These are phyloP conservation scores for Colletotrichum costaricense DNA, from an alignment of 2,329 filamentous ascomycete genomes.

Conservation along the genomic window DNA sequence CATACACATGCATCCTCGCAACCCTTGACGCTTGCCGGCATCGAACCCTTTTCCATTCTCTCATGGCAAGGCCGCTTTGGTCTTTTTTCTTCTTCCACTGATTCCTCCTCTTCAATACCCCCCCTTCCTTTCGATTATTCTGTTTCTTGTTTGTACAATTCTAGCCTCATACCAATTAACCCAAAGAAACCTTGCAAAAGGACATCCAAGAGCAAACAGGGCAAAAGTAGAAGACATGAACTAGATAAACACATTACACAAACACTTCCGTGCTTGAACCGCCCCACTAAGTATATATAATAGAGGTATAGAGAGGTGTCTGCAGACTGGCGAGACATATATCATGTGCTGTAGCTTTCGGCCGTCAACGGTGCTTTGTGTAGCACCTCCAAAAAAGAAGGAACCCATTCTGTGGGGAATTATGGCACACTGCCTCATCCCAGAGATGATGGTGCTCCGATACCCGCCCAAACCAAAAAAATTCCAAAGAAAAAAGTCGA, in stretches of 20 bases:
- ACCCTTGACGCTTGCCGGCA: not conserved
- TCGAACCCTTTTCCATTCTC: not conserved
- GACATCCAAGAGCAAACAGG: not conserved
- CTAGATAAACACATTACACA: slow-evolving; percentile 32
- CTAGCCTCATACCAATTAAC: not conserved
- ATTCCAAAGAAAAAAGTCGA: not conserved
- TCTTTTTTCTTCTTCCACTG: not conserved
- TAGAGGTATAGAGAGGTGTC: slow-evolving; percentile 15
- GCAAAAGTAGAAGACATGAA: not conserved
- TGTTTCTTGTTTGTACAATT: slow-evolving; percentile 9
- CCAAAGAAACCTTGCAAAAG: not conserved
- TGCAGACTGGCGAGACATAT: slow-evolving; percentile 18
- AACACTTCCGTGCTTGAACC: slow-evolving; percentile 20
- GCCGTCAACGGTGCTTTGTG: slow-evolving; percentile 12
- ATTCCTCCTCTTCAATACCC: not conserved
- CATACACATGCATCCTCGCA: not conserved
- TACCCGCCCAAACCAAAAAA: slow-evolving; percentile 1
- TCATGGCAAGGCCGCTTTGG: not conserved
- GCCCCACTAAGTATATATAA: slow-evolving; percentile 13
- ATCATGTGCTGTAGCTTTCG: slow-evolving; percentile 28
- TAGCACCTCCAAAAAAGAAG: not conserved
- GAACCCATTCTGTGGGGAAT: not conserved
- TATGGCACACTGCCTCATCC: slow-evolving; percentile 8
- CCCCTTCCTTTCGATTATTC: not conserved
- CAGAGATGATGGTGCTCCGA: not conserved